Percentiles rank a stretch among this genome's conserved stretches.
phyloP scores from a whole-genome alignment of 176 grass and related monocot genomes.

The Saccharum spontaneum region DNA sequence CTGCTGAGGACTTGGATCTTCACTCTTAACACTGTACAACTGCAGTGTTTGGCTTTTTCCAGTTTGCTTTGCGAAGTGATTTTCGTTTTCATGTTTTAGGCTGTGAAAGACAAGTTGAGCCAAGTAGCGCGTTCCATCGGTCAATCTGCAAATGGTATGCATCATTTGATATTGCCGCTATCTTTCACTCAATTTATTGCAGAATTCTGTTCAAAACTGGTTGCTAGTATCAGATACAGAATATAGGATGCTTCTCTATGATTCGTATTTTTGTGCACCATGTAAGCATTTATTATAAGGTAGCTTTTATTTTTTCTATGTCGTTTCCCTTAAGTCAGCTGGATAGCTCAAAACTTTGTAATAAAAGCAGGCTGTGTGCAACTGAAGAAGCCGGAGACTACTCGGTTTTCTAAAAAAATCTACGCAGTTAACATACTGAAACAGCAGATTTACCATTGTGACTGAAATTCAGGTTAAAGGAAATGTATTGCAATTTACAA shows the following conservation, averaged over 20 bases:
- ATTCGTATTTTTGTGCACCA: slow-evolving; percentile 9
- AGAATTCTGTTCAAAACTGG: not conserved
- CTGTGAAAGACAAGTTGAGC: slow-evolving; percentile 80
- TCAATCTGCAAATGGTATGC: slow-evolving; percentile 63
- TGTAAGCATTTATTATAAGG: not conserved
- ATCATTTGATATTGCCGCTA: slow-evolving; percentile 2
- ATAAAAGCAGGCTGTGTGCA: not conserved
- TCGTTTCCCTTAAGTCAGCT: not conserved
- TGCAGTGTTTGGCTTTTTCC: not conserved
- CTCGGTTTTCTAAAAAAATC: not conserved
- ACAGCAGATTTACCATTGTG: not conserved
- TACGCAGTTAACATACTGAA: not conserved
- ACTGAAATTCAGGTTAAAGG: not conserved
- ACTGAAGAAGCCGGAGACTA: not conserved
- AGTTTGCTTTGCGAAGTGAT: not conserved
- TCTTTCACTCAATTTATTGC: not conserved
- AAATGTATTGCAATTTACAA: slow-evolving; percentile 10
- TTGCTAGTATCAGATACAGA: slow-evolving; percentile 2
- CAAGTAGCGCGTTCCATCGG: slow-evolving; percentile 87
- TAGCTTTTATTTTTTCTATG: not conserved
- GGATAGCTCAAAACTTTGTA: not conserved
- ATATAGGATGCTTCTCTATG: slow-evolving; percentile 7
- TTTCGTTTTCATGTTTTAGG: slow-evolving; percentile 54
- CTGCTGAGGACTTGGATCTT: slow-evolving; percentile 20
- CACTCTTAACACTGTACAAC: not conserved